A percentile compares a stretch with the other conserved stretches of the same genome.
These are phyloP conservation scores for Zalaria sp. DNA, from an alignment of 2,329 filamentous ascomycete species.

Conservation along the genomic window DNA sequence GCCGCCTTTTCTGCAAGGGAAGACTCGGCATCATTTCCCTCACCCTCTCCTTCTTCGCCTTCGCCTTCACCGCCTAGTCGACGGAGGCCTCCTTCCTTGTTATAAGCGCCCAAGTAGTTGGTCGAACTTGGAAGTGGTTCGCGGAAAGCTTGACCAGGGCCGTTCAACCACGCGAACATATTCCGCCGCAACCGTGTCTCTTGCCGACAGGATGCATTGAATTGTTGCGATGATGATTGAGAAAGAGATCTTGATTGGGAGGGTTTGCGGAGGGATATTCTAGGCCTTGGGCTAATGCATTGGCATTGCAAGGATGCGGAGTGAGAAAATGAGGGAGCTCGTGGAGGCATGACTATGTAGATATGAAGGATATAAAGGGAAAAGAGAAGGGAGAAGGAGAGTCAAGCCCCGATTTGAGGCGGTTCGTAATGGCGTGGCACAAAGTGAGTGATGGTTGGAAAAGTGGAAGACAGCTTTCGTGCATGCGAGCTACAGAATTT, in stretches of 20 bases:
- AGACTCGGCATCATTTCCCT: slow-evolving; percentile 11
- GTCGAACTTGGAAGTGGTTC: slow-evolving; percentile 35
- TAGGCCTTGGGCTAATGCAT: too few relatives aligned
- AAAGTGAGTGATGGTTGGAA: too few relatives aligned
- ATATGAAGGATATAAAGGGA: too few relatives aligned
- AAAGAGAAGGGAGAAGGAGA: too few relatives aligned
- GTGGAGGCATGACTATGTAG: too few relatives aligned
- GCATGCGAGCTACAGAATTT: too few relatives aligned
- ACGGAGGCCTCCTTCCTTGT: slow-evolving; percentile 32
- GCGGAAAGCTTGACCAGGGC: slow-evolving; percentile 35
- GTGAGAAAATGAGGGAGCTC: too few relatives aligned
- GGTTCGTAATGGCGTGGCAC: too few relatives aligned
- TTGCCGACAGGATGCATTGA: slow-evolving; percentile 5
- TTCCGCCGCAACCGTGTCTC: slow-evolving; percentile 36
- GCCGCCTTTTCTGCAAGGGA: slow-evolving; percentile 11
- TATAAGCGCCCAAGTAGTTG: slow-evolving; percentile 42
- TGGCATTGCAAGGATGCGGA: too few relatives aligned
- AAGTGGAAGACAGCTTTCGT: too few relatives aligned
- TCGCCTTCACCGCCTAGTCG: slow-evolving; percentile 16
- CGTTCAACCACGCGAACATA: slow-evolving; percentile 47
- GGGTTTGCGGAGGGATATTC: too few relatives aligned
- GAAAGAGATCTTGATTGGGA: neutral
- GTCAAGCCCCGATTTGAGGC: too few relatives aligned
- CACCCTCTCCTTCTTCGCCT: slow-evolving; percentile 10
- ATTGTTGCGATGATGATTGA: slow-evolving; percentile 2